Conservation (phyloP, 768 basidiomycete species). For the Naematelia aurantialba region DNA sequence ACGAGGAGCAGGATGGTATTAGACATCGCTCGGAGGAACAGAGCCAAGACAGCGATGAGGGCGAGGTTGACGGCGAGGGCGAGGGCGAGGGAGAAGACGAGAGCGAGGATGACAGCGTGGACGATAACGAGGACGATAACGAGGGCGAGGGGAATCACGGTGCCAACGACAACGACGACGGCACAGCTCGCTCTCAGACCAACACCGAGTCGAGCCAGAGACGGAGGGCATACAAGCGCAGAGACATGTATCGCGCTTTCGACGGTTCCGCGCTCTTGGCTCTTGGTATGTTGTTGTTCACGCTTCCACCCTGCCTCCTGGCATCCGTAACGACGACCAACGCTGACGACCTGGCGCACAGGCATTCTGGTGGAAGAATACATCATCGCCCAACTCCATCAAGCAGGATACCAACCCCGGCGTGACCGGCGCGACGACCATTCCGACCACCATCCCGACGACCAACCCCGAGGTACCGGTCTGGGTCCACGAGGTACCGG, state of each 20-base stretch:
- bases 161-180: background rate
- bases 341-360: conserved; percentile 2
- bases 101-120: conserved; percentile 6
- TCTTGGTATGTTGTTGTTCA: conserved; percentile 20
- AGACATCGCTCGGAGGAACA: no score
- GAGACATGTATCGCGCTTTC: conserved; percentile 31
- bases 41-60: background rate
- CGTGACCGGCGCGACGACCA: no score
- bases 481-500: no score
- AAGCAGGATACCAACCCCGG: conserved; percentile 7
- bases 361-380: conserved; percentile 22
- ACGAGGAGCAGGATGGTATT: background rate
- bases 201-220: background rate
- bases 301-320: background rate
- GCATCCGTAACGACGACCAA: no score
- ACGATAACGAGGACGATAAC: conserved; percentile 10
- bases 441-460: no score
- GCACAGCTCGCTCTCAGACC: background rate
- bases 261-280: conserved; percentile 34
- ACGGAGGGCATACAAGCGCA: conserved; percentile 18
- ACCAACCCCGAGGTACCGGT: no score
- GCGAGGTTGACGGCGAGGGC: conserved; percentile 21
- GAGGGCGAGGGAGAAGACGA: conserved; percentile 15
- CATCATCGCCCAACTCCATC: conserved; percentile 9
- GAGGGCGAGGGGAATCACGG: conserved; percentile 2